phyloP scores from a whole-genome alignment of 1,284 basidiomycete species.

The Psilocybe mexicana region DNA sequence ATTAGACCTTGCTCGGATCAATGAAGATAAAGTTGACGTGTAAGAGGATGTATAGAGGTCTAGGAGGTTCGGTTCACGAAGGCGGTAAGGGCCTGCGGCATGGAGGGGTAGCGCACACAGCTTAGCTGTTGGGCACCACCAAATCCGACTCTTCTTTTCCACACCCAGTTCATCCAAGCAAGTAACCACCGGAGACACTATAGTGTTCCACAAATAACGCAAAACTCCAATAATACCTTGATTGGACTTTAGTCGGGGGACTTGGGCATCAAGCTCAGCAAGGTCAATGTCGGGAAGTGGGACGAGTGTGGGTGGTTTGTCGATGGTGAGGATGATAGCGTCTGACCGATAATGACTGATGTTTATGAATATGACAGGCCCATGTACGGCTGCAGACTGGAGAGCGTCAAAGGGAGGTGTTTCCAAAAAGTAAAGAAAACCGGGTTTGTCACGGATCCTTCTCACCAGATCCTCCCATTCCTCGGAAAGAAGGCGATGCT shows the following conservation, averaged over 20 bases:
- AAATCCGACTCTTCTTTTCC: slow-evolving; percentile 29
- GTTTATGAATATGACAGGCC: neutral
- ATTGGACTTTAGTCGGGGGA: too few relatives aligned
- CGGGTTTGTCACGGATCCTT: neutral
- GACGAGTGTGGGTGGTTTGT: neutral
- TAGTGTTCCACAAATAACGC: neutral
- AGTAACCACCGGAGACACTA: neutral
- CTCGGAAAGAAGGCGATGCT: neutral
- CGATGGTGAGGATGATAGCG: neutral
- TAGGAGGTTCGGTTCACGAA: slow-evolving; percentile 16
- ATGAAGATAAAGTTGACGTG: neutral
- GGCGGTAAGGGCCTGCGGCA: slow-evolving; percentile 31
- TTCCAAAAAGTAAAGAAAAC: neutral
- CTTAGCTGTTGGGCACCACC: slow-evolving; percentile 43
- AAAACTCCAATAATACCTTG: too few relatives aligned
- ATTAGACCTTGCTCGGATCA: neutral
- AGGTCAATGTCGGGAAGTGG: neutral
- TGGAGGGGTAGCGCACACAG: slow-evolving; percentile 41
- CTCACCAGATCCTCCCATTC: neutral
- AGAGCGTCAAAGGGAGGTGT: neutral
- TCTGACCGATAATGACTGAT: neutral
- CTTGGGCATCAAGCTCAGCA: neutral
- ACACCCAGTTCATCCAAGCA: slow-evolving; percentile 3
- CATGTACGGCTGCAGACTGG: neutral
- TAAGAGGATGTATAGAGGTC: slow-evolving; percentile 40